These are phyloP conservation scores for Erythrophleum fordii DNA, from an alignment of 306 rosid species.

Conservation along the genomic window DNA sequence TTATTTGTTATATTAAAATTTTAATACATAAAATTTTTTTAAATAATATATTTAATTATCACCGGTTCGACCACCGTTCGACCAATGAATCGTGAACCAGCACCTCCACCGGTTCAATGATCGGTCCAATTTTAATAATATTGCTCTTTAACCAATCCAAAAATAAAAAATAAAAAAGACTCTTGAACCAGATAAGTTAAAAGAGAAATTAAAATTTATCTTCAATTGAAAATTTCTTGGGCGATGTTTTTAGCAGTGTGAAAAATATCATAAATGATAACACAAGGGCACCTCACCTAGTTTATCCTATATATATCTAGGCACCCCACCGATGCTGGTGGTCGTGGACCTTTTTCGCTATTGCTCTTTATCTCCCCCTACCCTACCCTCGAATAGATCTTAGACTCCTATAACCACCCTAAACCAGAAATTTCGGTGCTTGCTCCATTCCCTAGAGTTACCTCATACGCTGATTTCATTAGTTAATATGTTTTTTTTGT, in stretches of 20 bases:
- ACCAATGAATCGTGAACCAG: too few relatives aligned
- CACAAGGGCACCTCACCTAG: background rate
- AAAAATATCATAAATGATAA: background rate
- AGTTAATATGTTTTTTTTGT: background rate
- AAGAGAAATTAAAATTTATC: background rate
- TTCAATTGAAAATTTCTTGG: background rate
- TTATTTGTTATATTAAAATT: too few relatives aligned
- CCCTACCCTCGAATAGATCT: background rate
- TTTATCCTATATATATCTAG: background rate
- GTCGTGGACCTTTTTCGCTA: background rate
- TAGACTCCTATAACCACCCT: background rate
- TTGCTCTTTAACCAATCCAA: too few relatives aligned
- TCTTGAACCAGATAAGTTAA: background rate
- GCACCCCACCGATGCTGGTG: background rate
- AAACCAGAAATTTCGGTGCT: slow-evolving; percentile 1
- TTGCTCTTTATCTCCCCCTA: background rate
- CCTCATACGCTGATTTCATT: background rate
- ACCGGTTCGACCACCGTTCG: too few relatives aligned
- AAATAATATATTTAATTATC: too few relatives aligned
- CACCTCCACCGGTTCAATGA: too few relatives aligned
- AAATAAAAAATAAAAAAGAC: background rate
- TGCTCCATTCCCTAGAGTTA: background rate
- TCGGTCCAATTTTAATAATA: too few relatives aligned
- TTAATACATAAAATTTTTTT: too few relatives aligned
- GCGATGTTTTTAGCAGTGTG: background rate